Percentiles rank a stretch among this genome's conserved stretches.
phyloP scores from a whole-genome alignment of 345 rosid species.

The Draba incana region DNA sequence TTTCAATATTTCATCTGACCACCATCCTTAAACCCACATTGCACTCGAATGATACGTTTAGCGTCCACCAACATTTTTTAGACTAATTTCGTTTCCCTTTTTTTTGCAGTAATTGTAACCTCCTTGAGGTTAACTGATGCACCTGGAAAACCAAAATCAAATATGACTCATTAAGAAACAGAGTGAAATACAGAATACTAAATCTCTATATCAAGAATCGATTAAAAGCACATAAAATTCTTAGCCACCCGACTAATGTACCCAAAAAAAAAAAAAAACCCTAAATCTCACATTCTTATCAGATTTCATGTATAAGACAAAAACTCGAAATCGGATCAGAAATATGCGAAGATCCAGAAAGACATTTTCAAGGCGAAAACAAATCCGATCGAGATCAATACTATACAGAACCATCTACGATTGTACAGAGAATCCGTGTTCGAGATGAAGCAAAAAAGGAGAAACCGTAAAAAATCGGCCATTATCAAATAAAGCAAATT shows the following conservation, averaged over 20 bases:
- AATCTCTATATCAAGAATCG: background rate
- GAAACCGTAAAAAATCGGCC: background rate
- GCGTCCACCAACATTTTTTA: slow-evolving; percentile 30
- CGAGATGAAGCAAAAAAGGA: background rate
- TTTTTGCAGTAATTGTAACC: slow-evolving; percentile 41
- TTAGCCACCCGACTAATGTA: background rate
- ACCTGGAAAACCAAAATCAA: slow-evolving; percentile 34
- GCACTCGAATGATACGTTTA: slow-evolving; percentile 31
- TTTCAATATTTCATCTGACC: slow-evolving; percentile 36
- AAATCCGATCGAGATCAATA: slow-evolving; percentile 35
- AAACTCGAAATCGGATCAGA: slow-evolving; percentile 25
- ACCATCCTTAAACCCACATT: slow-evolving; percentile 36
- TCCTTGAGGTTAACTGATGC: slow-evolving; percentile 16
- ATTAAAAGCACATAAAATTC: background rate
- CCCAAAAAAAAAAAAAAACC: background rate
- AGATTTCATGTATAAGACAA: background rate
- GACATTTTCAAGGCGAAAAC: too few relatives aligned
- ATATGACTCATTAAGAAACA: background rate
- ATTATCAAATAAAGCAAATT: background rate
- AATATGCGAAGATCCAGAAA: slow-evolving; percentile 22
- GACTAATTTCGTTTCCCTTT: slow-evolving; percentile 1
- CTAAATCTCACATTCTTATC: slow-evolving; percentile 38
- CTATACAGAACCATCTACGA: background rate
- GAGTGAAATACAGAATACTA: background rate
- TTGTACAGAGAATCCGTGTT: background rate